Base-by-base conservation (phyloP, 177 flowering plant genomes). In the Telopea speciosissima region DNA sequence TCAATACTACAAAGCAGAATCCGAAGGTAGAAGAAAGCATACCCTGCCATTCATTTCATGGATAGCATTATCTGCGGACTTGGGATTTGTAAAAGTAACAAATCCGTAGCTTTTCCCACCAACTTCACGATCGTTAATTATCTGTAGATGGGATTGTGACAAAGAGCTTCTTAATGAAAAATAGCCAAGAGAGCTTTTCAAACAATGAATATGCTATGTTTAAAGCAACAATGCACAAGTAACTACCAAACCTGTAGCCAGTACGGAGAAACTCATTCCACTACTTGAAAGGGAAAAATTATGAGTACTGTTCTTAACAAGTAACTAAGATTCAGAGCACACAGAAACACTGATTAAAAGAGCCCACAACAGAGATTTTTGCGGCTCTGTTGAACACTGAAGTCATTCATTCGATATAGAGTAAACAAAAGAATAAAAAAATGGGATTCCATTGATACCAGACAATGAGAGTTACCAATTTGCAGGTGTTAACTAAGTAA, bases 21-120 rank as follows among this genome's bases (percentile, higher is more conserved):
- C 11, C 42, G 8, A 73, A 59, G n/a, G 13, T 2, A 24, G 23
- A 67, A 62, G 56, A 68, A 69, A 66, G 16, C 80, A 70, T 88
- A 94, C 99, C 89, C 85, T 82, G 36, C 97, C 99, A 83, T 95
- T 78, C 99, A 95, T 95, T 54, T 89, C 94, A 67, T 68, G 77
- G 67, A 95, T 92, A 62, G 99, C 97, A 84, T 87, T 84, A 60
- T 78, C 40, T 21, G 91, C 97, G 33, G 97, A 87, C 31, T 93
- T 83, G 10, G 97, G 97, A 77, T 95, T 89, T 63, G 81, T 83
- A 68, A 88, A 95, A 64, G 99, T 95, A 62, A 95, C 93, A 82
- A 95, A 95, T 9, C 90, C 93, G 81, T 89, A 92, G 83, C 97
- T 91, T 79, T 89, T 95, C 36, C 97, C 99, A 36, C 97, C 90